These are phyloP conservation scores for Dendryphion nanum DNA, from an alignment of 2,329 filamentous ascomycete genomes.

Conservation along the genomic window DNA sequence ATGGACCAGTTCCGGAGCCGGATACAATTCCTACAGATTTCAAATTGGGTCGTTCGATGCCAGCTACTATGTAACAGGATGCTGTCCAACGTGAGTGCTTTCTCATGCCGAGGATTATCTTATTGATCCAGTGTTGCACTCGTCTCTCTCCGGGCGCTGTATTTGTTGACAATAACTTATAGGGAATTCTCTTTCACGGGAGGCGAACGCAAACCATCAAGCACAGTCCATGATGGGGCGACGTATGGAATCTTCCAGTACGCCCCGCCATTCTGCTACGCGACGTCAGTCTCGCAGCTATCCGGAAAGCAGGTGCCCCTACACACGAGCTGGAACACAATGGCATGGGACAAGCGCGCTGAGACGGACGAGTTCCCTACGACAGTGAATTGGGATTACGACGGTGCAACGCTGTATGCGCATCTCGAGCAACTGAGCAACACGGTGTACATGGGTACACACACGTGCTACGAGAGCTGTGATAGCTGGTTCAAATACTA, in stretches of 20 bases:
- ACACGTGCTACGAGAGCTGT: not conserved
- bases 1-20: not conserved
- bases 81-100: not conserved
- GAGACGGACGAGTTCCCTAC: not conserved
- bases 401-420: not conserved
- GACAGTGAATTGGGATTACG: not conserved
- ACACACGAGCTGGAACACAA: not conserved
- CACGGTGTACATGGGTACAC: not conserved
- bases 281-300: not conserved
- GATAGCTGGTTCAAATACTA: constrained; percentile 2
- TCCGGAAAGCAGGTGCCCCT: not conserved
- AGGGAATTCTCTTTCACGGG: not conserved
- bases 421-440: not conserved
- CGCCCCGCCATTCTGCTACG: not conserved
- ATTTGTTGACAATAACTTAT: no score
- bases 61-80: not conserved
- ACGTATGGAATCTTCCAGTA: not conserved
- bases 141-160: no score
- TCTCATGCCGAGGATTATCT: not conserved
- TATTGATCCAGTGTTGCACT: no score
- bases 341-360: not conserved
- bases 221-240: not conserved
- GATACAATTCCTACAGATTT: not conserved
- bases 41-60: not conserved
- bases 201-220: not conserved